Evolutionary conservation across 2,329 filamentous ascomycete species (phyloP), one percentile per base, ranked within the genome.

Genomic region (Huntiella abstrusa): DNA sequence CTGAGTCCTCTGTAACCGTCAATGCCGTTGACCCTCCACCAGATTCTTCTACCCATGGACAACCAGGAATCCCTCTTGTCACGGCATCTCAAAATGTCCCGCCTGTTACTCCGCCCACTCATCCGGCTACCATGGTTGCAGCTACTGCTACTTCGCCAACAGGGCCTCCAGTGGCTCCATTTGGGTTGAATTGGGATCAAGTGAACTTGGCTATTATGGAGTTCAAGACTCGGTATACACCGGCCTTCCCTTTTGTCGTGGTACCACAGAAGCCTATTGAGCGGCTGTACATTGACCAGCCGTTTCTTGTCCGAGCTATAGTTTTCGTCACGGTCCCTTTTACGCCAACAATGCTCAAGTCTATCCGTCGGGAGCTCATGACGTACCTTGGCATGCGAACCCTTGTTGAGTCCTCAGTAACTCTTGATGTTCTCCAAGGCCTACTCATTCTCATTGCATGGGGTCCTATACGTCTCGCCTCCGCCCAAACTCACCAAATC

Each of bases 361-460:
- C 58, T 55, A 69, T 62, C 54, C 65, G 53, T 56, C 62, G 55
- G 39, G 63, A 62, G 35, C 57, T 62, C 16, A 57, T 64, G 51
- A 60, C 60, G 5, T 64, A 67, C 53, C 52, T 69, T 28, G 59
- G 63, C 4, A 58, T 65, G 15, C 61, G 62, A 33, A 54, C 67
- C 42, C 43, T 71, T 1, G 58, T 66, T 1, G 58, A 61, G 48
- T 61, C 62, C 13, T 60, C 67, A 35, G 57, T 57, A 32, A 59
- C 57, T 12, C 48, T 70, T 6, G 66, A 68, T 47, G 53, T 67
- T 3, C 57, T 70, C 1, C 66, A 70, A 53, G 68, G 66, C 0
- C 54, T 69, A 6, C 50, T 70, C 5, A 57, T 68, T 38, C 60
- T 62, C 36, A 56, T 69, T 46, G 60, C 64, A 16, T 70, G 68